Base-by-base conservation (phyloP, 2,329 filamentous ascomycete species). In the Chaetomium strumarium region DNA sequence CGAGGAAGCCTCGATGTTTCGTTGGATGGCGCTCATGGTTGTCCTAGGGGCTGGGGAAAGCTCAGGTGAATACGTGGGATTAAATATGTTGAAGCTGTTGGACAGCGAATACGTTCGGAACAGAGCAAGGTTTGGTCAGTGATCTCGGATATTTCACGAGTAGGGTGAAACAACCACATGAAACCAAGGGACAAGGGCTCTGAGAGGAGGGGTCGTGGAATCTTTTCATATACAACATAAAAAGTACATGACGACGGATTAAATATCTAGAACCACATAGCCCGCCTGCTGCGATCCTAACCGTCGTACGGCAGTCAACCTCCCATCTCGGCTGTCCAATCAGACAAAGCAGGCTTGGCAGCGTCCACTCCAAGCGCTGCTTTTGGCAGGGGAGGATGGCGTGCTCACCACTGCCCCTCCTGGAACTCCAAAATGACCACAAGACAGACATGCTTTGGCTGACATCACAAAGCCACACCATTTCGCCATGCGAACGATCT, bases 1-100 rank as follows among this genome's bases (percentile, higher is more conserved):
- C 16, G 66, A 68, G 46, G 62, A 53, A 46, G 61, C 54, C 46
- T 59, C 56, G 51, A 68, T 46, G 52, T 64, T 65, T 31, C 60
- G 46, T 45, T 68, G 62, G 51, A 62, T 61, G 41, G 62, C 57
- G 17, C 56, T 55, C 61, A 62, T 63, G 38, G 33, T 52, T 11
- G 8, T 16, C 41, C 11, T 44, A 24, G 13, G 24, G n/a, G 19
- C 12, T 13, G 20, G 20, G 13, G 33, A 34, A 34, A 34, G 3
- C 33, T 4, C 11, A 34, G 33, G 33, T 34, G 24, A 7, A 4
- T 24, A 24, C 12, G 33, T 34, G 33, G 12, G 24, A 24, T 24
- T 24, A 7, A 7, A 4, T 24, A 24, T 24, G 24, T 24, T 24
- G 24, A 24, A 24, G 4, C 4, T 24, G 24, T 7, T 24, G 24